Evolutionary conservation across 2,329 filamentous ascomycete genomes (phyloP).

Genomic region (Fusarium redolens): DNA sequence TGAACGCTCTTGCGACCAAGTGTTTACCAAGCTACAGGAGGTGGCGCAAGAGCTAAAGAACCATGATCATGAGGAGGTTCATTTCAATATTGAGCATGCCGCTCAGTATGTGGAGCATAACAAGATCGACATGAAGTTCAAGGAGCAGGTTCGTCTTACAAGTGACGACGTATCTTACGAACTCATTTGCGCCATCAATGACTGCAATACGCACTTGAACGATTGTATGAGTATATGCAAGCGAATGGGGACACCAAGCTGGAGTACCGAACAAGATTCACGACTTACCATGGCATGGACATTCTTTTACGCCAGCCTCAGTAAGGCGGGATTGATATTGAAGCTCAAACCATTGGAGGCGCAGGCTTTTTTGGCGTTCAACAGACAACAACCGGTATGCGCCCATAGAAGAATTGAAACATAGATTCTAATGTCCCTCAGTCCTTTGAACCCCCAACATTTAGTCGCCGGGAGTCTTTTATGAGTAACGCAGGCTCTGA

Average conservation of each 20-base stretch:
- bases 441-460: background rate
- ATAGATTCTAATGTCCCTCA: background rate
- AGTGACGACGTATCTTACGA: background rate
- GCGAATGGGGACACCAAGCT: background rate
- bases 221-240: background rate
- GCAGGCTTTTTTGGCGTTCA: background rate
- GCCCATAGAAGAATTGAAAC: rapidly evolving
- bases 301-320: background rate
- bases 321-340: background rate
- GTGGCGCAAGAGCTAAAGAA: background rate
- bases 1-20: background rate
- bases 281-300: background rate
- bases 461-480: background rate
- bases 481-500: background rate
- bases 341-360: background rate
- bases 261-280: background rate
- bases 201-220: background rate
- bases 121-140: background rate
- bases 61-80: background rate
- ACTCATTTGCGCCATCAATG: background rate
- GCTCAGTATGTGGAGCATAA: background rate
- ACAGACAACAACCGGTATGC: background rate
- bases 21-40: background rate
- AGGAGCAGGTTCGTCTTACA: background rate
- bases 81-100: background rate